Base-by-base conservation (phyloP, 2,329 filamentous ascomycete genomes). In the Chaetomiaceae sp. region DNA sequence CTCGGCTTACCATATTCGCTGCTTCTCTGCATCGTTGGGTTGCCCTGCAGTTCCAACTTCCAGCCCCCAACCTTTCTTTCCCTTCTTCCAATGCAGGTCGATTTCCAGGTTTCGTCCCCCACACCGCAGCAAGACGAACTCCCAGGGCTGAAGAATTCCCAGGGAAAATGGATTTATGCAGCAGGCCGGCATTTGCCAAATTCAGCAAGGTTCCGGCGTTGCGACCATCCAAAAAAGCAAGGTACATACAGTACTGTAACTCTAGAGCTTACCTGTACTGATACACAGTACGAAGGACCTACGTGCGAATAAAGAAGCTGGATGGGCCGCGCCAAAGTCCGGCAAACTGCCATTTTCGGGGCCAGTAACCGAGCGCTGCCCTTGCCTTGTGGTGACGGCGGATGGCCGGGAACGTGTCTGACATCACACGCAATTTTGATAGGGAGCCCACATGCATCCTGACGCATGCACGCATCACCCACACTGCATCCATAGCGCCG, bases 391-490 rank as follows among this genome's bases (percentile, higher is more conserved):
- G n/a, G n/a, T n/a, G n/a, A n/a, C 36, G 36, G 18, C 36, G 20
- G 8, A 21, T 10, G n/a, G 16, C 23, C 25, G 25, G 25, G 41
- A 27, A 14, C 30, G 30, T 34, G 30, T 40, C 45, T 48, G 45
- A 40, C 45, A 40, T 48, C 45, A 48, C 34, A 48, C 45, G n/a
- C 34, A 14, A n/a, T n/a, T n/a, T n/a, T n/a, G n/a, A n/a, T n/a
- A n/a, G n/a, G n/a, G n/a, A n/a, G n/a, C n/a, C n/a, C n/a, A 8
- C 27, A 33, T 16, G 21, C 32, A 8, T 8, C 25, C 34, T 40
- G 45, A 48, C 14, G 34, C 45, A 48, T 48, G 45, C 46, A 48
- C 36, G 9, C 25, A 40, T 48, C 46, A 48, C 36, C 34, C 34
- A 27, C 44, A n/a, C n/a, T 33, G 42, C 43, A 16, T 25, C 20